A percentile compares a stretch with the other conserved stretches of the same genome.
Evolutionary conservation across 805 yeast species (phyloP).

Genomic region (Candida orba): DNA sequence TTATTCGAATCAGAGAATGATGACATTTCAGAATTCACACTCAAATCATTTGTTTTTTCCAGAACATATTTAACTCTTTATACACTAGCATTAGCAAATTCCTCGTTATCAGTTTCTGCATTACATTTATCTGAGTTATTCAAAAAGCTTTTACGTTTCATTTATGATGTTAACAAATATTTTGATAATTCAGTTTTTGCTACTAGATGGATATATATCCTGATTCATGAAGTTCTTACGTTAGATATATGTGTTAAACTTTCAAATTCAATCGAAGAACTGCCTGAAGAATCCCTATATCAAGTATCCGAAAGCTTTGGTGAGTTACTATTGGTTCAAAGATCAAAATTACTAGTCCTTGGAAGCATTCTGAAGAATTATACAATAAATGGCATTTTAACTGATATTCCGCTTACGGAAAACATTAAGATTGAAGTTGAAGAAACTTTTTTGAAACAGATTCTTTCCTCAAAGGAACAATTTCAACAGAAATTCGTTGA

Average conservation of each 20-base stretch:
- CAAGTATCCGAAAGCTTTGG: slow-evolving; percentile 36
- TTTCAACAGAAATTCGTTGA: slow-evolving; percentile 39
- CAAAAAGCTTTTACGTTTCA: slow-evolving; percentile 27
- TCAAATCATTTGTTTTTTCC: background rate
- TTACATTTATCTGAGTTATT: slow-evolving; percentile 33
- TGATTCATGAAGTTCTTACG: slow-evolving; percentile 35
- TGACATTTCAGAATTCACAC: slow-evolving; percentile 26
- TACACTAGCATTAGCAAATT: slow-evolving; percentile 23
- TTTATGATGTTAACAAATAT: slow-evolving; percentile 30
- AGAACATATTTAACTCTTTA: slow-evolving; percentile 23
- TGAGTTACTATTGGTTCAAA: slow-evolving; percentile 40
- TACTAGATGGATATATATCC: slow-evolving; percentile 34
- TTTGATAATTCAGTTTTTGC: slow-evolving; percentile 22
- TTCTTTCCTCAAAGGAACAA: slow-evolving; percentile 26
- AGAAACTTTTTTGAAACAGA: slow-evolving; percentile 12
- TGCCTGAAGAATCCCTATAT: slow-evolving; percentile 17
- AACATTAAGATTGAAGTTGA: background rate
- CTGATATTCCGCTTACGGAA: slow-evolving; percentile 7
- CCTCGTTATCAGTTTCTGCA: slow-evolving; percentile 35
- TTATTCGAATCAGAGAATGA: slow-evolving; percentile 6
- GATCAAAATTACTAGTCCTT: slow-evolving; percentile 34
- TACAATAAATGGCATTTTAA: slow-evolving; percentile 26
- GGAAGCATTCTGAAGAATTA: slow-evolving; percentile 26
- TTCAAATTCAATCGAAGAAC: slow-evolving; percentile 14
- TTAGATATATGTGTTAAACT: slow-evolving; percentile 14